Conservation (phyloP, 164 flowering plant species). For the Vitis vinifera region DNA sequence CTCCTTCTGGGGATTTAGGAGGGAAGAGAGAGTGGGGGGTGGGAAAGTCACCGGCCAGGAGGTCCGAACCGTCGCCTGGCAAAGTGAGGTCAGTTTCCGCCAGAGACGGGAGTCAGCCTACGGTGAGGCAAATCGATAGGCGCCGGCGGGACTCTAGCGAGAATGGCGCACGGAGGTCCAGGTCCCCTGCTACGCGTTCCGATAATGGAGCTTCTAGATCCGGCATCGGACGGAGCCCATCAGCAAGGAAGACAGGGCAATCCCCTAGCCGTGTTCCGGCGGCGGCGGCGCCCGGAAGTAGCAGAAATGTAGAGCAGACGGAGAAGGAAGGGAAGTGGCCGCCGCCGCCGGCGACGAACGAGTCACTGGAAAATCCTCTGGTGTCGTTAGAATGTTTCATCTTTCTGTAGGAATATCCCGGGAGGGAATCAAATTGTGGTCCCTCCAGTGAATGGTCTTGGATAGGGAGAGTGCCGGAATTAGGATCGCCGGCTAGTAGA, state of each 20-base stretch:
- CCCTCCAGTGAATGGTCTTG: neutral
- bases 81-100: conserved; percentile 16
- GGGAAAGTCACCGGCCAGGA: conserved; percentile 22
- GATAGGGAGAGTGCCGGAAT: neutral
- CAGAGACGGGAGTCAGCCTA: conserved; percentile 20
- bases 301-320: conserved; percentile 4
- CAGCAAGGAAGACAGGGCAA: conserved; percentile 28
- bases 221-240: conserved; percentile 35
- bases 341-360: conserved; percentile 12
- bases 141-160: conserved; percentile 36
- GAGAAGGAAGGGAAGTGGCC: conserved; percentile 11
- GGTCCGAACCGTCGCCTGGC: conserved; percentile 29
- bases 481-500: too few relatives aligned
- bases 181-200: conserved; percentile 44
- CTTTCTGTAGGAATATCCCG: conserved; percentile 30
- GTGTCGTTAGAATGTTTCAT: conserved; percentile 74
- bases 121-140: conserved; percentile 6
- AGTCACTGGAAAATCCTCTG: conserved; percentile 62
- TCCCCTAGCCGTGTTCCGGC: conserved; percentile 42
- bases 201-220: conserved; percentile 13
- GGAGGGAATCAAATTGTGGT: neutral
- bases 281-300: conserved; percentile 7
- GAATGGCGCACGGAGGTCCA: conserved; percentile 49
- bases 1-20: conserved; percentile 14
- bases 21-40: conserved; percentile 19